These are phyloP conservation scores for Nicotiana benthamiana DNA, from an alignment of 257 asterid species.

Conservation along the genomic window DNA sequence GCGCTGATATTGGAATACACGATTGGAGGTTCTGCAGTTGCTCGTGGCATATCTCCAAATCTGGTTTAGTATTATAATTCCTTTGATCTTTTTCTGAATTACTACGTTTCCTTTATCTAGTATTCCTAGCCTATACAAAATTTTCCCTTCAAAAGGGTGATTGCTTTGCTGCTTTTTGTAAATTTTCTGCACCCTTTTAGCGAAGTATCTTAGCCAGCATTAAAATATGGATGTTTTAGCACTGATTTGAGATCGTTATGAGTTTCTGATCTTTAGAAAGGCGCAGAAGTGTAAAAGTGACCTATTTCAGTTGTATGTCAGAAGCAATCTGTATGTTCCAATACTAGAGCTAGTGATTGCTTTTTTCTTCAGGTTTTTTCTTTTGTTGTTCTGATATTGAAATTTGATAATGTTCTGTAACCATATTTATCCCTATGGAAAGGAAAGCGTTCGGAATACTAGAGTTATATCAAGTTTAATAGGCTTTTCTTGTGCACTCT, in stretches of 20 bases:
- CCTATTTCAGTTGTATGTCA: background rate
- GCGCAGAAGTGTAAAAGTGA: background rate
- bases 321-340: background rate
- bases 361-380: background rate
- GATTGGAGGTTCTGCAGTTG: conserved; percentile 89
- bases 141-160: background rate
- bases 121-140: no score
- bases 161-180: background rate
- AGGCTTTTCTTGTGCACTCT: background rate
- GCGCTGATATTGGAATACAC: conserved; percentile 84
- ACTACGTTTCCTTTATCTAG: background rate
- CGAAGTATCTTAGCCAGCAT: background rate
- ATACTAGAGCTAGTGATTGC: background rate
- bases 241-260: background rate
- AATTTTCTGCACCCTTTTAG: background rate
- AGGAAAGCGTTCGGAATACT: background rate
- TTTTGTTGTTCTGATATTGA: background rate
- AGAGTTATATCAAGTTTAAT: background rate
- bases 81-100: background rate
- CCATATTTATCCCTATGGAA: background rate
- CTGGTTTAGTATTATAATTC: conserved; percentile 32
- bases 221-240: background rate
- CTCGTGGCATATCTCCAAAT: conserved; percentile 89
- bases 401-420: background rate
- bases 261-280: background rate